Evolutionary conservation across 768 basidiomycete genomes (phyloP), one percentile per base, ranked within the genome.

Genomic region (Trametes cinnabarina): DNA sequence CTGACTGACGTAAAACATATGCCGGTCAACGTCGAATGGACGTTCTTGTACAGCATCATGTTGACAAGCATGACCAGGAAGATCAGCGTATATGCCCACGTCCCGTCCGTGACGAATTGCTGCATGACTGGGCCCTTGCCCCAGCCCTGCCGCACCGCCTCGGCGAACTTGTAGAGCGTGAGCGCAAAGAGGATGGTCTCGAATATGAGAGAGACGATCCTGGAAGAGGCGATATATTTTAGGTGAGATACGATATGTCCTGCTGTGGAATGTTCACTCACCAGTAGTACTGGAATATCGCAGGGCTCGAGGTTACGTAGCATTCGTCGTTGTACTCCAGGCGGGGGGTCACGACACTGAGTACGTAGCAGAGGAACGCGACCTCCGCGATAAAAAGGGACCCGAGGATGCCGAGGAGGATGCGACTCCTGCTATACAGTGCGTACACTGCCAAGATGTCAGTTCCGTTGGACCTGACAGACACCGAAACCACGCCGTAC

Each of bases 81-180:
- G 44, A 69, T 63, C 19, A 69, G 65, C 7, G 65, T 53, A 49
- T 64, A 69, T 11, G 68, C 68, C 68, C 68, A 69, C 2, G 68
- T 69, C 17, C 68, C 68, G 51, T 69, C 68, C 4, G 59, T 39
- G 12, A 66, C 60, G 59, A 67, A 66, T 30, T 65, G 62, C 23
- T 57, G 55, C 63, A 69, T 61, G n/a, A 69, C 59, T 3, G 63
- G 63, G 6, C 62, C 55, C 12, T 61, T 59, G 10, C 65, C 66
- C 66, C 68, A 69, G 2, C 68, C 66, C 12, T 58, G 59, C 15
- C 53, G 53, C 10, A 65, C 57, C 9, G 64, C 66, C 2, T 50
- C 51, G 37, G 55, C 9, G 47, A 69, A 69, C 34, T 66, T 66
- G 51, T 37, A 40, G 23, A 69, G 40, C 2, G 68, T 69, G 25